Evolutionary conservation across 257 asterid genomes (phyloP).

Genomic region (Oldenlandia corymbosa): DNA sequence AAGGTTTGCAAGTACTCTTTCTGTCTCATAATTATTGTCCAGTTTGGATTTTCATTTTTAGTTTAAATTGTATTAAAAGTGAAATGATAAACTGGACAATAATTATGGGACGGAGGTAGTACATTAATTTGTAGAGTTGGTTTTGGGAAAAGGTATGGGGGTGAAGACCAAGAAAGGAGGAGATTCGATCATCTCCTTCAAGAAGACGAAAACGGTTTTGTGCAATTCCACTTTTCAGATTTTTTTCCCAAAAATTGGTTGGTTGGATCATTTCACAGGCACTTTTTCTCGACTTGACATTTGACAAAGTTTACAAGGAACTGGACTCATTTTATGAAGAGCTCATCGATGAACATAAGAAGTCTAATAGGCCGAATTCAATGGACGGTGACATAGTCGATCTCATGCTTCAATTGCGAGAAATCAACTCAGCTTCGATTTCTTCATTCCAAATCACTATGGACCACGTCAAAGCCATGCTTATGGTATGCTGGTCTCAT

Average conservation of each 20-base stretch:
- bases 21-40: no score
- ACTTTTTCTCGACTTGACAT: slow-evolving; percentile 27
- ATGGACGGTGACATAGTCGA: slow-evolving; percentile 24
- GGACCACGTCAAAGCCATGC: not conserved
- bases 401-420: slow-evolving; percentile 24
- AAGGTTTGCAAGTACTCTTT: no score
- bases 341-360: slow-evolving; percentile 29
- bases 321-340: slow-evolving; percentile 26
- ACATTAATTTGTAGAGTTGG: not conserved
- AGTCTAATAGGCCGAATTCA: not conserved
- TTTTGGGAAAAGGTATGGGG: not conserved
- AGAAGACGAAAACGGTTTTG: no score
- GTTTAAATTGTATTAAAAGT: no score
- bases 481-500: slow-evolving; percentile 2
- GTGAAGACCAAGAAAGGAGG: not conserved
- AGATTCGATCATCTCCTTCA: not conserved
- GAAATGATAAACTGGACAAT: no score
- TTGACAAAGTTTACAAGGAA: slow-evolving; percentile 7
- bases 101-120: no score
- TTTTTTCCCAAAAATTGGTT: no score
- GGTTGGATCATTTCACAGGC: slow-evolving; percentile 5
- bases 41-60: no score
- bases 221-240: no score
- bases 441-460: not conserved
- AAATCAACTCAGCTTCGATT: not conserved